Evolutionary conservation across 495 filamentous ascomycete genomes (phyloP).

Genomic region (Neurospora intermedia): DNA sequence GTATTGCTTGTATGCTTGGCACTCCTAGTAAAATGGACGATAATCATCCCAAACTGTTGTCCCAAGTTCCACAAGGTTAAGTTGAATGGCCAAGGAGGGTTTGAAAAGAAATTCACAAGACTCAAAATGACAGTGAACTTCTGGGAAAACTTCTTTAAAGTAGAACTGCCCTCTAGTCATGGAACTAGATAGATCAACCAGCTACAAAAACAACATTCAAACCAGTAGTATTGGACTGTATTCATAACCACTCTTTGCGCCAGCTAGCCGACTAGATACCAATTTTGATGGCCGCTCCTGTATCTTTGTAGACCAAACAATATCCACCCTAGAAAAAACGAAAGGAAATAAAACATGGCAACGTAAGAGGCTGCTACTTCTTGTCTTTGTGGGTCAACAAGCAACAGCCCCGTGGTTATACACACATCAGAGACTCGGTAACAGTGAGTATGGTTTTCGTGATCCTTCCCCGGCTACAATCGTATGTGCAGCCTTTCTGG

Average conservation of each 20-base stretch:
- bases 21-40: no score
- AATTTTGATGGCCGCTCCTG: background rate
- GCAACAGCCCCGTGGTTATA: background rate
- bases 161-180: no score
- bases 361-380: background rate
- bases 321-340: background rate
- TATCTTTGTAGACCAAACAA: background rate
- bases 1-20: no score
- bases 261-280: background rate
- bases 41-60: no score
- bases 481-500: background rate
- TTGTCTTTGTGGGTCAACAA: background rate
- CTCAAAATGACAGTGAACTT: no score
- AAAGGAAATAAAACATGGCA: background rate
- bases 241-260: background rate
- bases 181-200: no score
- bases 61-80: no score
- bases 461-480: background rate
- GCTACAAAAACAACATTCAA: no score
- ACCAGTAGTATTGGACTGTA: background rate
- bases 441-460: background rate
- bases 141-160: no score
- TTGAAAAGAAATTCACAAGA: no score
- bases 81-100: no score
- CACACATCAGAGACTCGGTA: background rate